phyloP scores from a whole-genome alignment of 495 filamentous ascomycete species.

The Penicillium cinerascens region DNA sequence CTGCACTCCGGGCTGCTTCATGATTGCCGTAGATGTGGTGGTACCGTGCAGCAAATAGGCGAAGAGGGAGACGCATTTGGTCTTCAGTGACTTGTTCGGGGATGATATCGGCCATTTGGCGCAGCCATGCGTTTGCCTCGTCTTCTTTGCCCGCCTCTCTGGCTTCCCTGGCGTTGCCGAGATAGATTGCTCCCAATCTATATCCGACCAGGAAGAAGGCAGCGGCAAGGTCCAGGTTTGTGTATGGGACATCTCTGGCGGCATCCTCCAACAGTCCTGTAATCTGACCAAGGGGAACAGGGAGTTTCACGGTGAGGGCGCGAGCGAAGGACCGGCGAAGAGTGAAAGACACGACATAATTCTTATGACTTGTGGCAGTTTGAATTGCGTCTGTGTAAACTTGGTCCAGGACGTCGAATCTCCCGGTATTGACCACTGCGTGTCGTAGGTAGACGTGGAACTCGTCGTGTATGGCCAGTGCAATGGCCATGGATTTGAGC shows the following conservation, averaged over 20 bases:
- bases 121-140: not conserved
- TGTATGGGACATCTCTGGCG: no score
- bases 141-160: not conserved
- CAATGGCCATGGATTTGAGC: not conserved
- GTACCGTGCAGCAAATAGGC: conserved; percentile 4
- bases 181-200: not conserved
- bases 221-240: no score
- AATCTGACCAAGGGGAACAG: no score
- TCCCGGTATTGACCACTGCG: not conserved
- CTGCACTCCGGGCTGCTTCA: not conserved
- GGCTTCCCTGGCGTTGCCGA: not conserved
- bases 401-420: not conserved
- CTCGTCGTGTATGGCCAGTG: not conserved
- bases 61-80: conserved; percentile 6
- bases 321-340: not conserved
- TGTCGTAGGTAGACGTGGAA: not conserved
- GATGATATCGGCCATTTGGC: not conserved
- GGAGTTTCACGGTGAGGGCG: not conserved
- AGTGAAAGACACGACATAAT: not conserved
- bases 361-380: not conserved
- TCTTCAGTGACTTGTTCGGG: conserved; percentile 3
- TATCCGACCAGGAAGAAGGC: no score
- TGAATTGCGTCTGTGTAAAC: not conserved
- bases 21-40: not conserved
- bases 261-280: no score